A percentile compares a stretch with the other conserved stretches of the same genome.
Conservation (phyloP, 257 asterid genomes). For the Plectranthus barbatus region DNA sequence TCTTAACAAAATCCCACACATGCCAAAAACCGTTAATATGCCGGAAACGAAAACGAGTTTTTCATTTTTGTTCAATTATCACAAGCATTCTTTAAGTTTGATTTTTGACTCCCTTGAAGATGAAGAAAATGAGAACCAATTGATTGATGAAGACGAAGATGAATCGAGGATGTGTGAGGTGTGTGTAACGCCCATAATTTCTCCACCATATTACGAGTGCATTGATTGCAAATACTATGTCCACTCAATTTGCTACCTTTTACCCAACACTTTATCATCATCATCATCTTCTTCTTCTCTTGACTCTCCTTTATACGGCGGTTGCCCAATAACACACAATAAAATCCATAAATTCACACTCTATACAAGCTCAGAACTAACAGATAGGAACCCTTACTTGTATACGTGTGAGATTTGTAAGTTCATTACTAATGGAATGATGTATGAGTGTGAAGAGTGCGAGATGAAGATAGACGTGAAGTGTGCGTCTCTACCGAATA, state of each 20-base stretch:
- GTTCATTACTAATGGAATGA: not conserved
- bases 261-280: not conserved
- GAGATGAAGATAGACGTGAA: not conserved
- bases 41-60: not conserved
- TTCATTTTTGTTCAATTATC: not conserved
- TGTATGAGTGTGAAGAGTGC: not conserved
- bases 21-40: not conserved
- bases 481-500: not conserved
- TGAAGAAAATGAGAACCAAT: too few species aligned
- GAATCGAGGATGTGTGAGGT: not conserved
- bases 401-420: not conserved
- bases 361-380: not conserved
- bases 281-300: too few species aligned
- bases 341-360: not conserved
- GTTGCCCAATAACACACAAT: not conserved
- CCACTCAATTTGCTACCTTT: not conserved
- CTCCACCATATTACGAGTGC: constrained; percentile 6
- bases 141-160: not conserved
- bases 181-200: not conserved
- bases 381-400: not conserved
- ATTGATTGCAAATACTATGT: not conserved
- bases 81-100: constrained; percentile 2
- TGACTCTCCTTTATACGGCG: not conserved
- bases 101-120: not conserved
- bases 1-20: not conserved